phyloP scores from a whole-genome alignment of 179 eudicot species.

The Drosera spatulata region DNA sequence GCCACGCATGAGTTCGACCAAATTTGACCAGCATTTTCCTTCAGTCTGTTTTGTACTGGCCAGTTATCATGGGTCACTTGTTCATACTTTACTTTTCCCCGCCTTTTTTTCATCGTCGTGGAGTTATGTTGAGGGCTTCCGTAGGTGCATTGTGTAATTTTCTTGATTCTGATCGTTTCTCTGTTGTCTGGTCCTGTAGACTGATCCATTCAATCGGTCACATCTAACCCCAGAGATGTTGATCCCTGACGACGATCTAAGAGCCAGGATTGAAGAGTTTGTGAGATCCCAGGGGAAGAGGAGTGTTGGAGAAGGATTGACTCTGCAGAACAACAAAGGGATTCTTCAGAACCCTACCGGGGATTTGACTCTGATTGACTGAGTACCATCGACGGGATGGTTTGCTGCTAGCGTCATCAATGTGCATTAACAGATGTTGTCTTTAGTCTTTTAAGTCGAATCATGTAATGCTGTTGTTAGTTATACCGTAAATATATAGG shows the following conservation, averaged over 20 bases:
- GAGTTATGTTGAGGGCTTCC: neutral
- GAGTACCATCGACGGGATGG: neutral
- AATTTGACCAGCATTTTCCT: too few species aligned
- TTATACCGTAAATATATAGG: too few species aligned
- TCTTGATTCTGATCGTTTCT: neutral
- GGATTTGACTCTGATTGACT: slow-evolving; percentile 35
- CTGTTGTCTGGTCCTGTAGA: slow-evolving; percentile 28
- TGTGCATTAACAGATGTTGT: too few species aligned
- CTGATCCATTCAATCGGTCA: slow-evolving; percentile 96
- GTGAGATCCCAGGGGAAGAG: slow-evolving; percentile 15
- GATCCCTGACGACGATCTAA: slow-evolving; percentile 69
- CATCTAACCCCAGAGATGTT: slow-evolving; percentile 85
- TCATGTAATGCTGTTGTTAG: too few species aligned
- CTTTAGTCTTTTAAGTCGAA: too few species aligned
- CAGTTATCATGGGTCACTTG: neutral
- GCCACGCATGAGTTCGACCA: too few species aligned
- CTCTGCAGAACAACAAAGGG: slow-evolving; percentile 31
- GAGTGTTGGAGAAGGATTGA: slow-evolving; percentile 20
- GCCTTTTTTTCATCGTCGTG: neutral
- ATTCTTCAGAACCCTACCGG: slow-evolving; percentile 25
- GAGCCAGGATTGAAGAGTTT: slow-evolving; percentile 72
- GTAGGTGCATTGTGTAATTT: neutral
- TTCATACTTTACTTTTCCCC: neutral
- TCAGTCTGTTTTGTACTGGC: too few species aligned
- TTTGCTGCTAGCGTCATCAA: too few species aligned